phyloP scores from a whole-genome alignment of 768 basidiomycete species.

The Lactarius trivialis region DNA sequence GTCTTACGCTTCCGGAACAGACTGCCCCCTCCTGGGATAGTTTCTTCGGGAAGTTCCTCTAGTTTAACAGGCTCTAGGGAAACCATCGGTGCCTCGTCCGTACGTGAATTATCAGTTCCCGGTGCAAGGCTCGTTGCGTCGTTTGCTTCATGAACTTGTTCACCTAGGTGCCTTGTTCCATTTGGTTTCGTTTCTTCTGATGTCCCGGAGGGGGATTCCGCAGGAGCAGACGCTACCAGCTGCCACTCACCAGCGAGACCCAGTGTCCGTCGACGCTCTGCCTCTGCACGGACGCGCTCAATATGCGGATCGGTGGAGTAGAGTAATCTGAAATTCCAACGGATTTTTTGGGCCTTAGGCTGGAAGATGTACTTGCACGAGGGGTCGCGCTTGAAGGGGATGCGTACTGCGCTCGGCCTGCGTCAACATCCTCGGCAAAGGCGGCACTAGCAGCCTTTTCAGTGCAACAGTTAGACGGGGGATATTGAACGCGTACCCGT shows the following conservation, averaged over 20 bases:
- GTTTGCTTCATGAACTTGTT: neutral
- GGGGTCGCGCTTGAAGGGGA: slow-evolving; percentile 17
- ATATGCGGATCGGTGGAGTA: slow-evolving; percentile 71
- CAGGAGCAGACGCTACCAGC: slow-evolving; percentile 38
- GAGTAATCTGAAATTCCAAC: slow-evolving; percentile 81
- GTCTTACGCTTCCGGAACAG: slow-evolving; percentile 22
- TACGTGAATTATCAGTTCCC: neutral
- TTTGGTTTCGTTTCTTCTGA: slow-evolving; percentile 15
- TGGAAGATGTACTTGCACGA: slow-evolving; percentile 23
- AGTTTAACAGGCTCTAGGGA: slow-evolving; percentile 8
- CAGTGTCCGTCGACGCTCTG: slow-evolving; percentile 51
- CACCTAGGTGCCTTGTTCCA: slow-evolving; percentile 23
- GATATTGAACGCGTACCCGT: slow-evolving; percentile 41
- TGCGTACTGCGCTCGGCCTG: slow-evolving; percentile 43
- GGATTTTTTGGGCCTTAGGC: slow-evolving; percentile 38
- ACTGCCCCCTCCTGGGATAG: slow-evolving; percentile 5
- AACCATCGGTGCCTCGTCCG: neutral
- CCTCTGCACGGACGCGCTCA: slow-evolving; percentile 54
- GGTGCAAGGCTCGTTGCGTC: neutral
- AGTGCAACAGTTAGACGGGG: slow-evolving; percentile 8
- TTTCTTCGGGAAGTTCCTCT: slow-evolving; percentile 4
- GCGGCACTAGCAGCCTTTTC: slow-evolving; percentile 71
- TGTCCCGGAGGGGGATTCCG: slow-evolving; percentile 24
- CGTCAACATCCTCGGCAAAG: slow-evolving; percentile 69
- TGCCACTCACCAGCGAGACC: slow-evolving; percentile 79